Evolutionary conservation across 257 asterid species (phyloP).

Genomic region (Gentiana straminea): DNA sequence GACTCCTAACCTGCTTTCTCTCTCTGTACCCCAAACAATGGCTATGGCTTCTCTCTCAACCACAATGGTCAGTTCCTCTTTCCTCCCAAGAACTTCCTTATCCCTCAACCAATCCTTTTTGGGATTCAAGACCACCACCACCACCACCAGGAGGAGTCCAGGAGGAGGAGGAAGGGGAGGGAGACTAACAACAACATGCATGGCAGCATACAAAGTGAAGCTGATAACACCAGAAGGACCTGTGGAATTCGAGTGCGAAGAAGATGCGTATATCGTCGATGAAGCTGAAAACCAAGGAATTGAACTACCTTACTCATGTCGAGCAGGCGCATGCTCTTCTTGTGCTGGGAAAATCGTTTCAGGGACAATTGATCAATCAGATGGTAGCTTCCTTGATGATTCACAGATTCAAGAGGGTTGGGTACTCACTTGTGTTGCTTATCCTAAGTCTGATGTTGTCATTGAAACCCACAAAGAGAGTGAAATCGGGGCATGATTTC

Average conservation of each 20-base stretch:
- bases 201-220: slow-evolving; percentile 41
- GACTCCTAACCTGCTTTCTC: too few species aligned
- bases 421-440: slow-evolving; percentile 69
- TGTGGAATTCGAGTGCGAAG: slow-evolving; percentile 25
- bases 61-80: too few species aligned
- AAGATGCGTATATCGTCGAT: slow-evolving; percentile 54
- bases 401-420: slow-evolving; percentile 36
- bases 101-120: slow-evolving; percentile 12
- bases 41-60: too few species aligned
- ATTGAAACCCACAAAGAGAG: slow-evolving; percentile 77
- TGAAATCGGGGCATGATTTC: slow-evolving; percentile 19
- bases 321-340: slow-evolving; percentile 81
- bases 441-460: slow-evolving; percentile 37
- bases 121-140: slow-evolving; percentile 3
- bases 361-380: slow-evolving; percentile 65
- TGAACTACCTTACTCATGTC: slow-evolving; percentile 71
- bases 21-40: too few species aligned
- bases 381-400: slow-evolving; percentile 59
- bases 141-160: too few species aligned
- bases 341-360: slow-evolving; percentile 50
- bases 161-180: slow-evolving; percentile 15
- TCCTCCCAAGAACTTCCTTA: too few species aligned
- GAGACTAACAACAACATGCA: slow-evolving; percentile 38
- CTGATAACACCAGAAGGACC: slow-evolving; percentile 47
- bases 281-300: slow-evolving; percentile 47